phyloP scores from a whole-genome alignment of 352 stramenopile species.

The Chrysophaeum taylorii region DNA sequence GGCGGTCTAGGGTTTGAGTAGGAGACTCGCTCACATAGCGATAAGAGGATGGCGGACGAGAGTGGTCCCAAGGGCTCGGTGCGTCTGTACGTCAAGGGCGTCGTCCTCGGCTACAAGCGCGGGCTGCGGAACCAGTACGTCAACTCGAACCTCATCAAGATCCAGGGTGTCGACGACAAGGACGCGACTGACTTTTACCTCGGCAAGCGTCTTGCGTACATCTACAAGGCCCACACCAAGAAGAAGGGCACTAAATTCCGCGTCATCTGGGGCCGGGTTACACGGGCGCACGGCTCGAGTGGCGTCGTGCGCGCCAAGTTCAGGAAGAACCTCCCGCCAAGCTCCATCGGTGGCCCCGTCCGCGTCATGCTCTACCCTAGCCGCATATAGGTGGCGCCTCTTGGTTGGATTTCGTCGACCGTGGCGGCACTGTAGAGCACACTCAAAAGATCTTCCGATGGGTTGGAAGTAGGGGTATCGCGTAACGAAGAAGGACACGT shows the following conservation, averaged over 20 bases:
- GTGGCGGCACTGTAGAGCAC: too few relatives aligned
- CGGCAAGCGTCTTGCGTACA: slow-evolving; percentile 98
- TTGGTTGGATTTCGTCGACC: too few relatives aligned
- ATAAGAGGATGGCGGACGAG: slow-evolving; percentile 24
- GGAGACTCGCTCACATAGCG: too few relatives aligned
- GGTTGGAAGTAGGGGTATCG: too few relatives aligned
- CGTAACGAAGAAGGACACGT: too few relatives aligned
- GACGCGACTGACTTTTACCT: slow-evolving; percentile 98
- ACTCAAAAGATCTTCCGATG: too few relatives aligned
- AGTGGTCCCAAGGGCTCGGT: slow-evolving; percentile 44
- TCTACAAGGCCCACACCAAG: slow-evolving; percentile 82
- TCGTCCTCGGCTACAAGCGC: slow-evolving; percentile 97
- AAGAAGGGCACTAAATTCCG: slow-evolving; percentile 92
- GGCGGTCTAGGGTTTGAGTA: too few relatives aligned
- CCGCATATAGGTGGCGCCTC: slow-evolving; percentile 76
- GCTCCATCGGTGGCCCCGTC: slow-evolving; percentile 87
- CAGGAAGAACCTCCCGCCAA: slow-evolving; percentile 85
- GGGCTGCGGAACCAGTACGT: slow-evolving; percentile 92
- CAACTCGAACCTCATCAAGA: slow-evolving; percentile 96
- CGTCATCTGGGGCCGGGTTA: slow-evolving; percentile 98
- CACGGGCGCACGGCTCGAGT: slow-evolving; percentile 90
- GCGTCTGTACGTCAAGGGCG: slow-evolving; percentile 95
- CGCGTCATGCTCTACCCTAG: slow-evolving; percentile 99
- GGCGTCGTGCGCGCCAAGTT: slow-evolving; percentile 98
- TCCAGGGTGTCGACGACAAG: slow-evolving; percentile 94